These are phyloP conservation scores for Xerocomus nothofagi DNA, from an alignment of 1,284 basidiomycete species.

Conservation along the genomic window DNA sequence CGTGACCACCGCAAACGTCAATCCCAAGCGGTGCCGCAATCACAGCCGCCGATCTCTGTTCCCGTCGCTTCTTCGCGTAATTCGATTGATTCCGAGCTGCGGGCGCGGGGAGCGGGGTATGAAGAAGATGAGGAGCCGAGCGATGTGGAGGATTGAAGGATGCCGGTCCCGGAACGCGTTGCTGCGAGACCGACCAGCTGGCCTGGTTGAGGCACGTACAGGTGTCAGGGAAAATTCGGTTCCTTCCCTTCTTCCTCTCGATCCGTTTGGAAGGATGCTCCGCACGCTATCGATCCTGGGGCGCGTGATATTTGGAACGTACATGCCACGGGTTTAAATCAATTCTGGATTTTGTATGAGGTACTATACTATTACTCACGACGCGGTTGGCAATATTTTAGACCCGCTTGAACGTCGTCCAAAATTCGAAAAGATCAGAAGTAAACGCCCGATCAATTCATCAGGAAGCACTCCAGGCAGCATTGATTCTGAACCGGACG, in stretches of 20 bases:
- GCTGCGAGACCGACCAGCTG: constrained; percentile 35
- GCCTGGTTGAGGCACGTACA: constrained; percentile 41
- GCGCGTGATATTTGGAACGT: constrained; percentile 11
- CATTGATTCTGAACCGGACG: no score
- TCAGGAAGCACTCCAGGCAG: no score
- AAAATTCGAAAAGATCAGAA: no score
- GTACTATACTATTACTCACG: no score
- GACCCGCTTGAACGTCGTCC: no score
- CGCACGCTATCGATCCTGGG: not conserved
- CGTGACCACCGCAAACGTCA: constrained; percentile 50
- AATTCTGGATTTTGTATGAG: not conserved
- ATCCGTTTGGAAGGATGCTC: not conserved
- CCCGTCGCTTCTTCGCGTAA: constrained; percentile 38
- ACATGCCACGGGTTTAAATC: not conserved
- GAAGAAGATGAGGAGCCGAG: constrained; percentile 68
- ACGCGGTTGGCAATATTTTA: no score
- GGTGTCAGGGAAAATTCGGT: constrained; percentile 17
- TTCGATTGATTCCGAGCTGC: constrained; percentile 43
- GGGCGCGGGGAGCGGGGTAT: constrained; percentile 49
- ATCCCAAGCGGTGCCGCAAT: constrained; percentile 50
- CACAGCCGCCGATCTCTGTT: constrained; percentile 30
- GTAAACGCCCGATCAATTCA: no score
- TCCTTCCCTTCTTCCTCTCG: not conserved
- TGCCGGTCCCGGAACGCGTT: constrained; percentile 18
- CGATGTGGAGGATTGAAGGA: constrained; percentile 55